Percentiles rank a stretch among this genome's conserved stretches.
phyloP scores from a whole-genome alignment of 768 basidiomycete genomes.

The Podaxis mareebaensis region DNA sequence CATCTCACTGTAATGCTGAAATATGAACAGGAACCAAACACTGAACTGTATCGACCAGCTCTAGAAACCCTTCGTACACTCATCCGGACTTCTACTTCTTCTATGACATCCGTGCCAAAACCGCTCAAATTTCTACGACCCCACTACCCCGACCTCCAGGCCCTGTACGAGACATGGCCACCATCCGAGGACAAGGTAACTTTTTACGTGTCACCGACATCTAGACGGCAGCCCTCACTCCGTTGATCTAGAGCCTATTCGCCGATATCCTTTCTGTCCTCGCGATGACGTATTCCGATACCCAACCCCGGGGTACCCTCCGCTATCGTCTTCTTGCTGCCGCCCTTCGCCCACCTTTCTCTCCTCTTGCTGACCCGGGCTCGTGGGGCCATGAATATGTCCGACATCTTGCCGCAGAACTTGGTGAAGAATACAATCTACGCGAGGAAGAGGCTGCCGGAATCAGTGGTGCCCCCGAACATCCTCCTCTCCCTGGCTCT shows the following conservation, averaged over 20 bases:
- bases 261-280: constrained; percentile 97
- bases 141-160: constrained; percentile 85
- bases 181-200: constrained; percentile 75
- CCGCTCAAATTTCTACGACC: constrained; percentile 97
- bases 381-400: constrained; percentile 99
- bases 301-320: constrained; percentile 93
- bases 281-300: constrained; percentile 99
- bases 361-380: constrained; percentile 85
- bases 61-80: constrained; percentile 92
- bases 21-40: constrained; percentile 76
- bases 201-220: not conserved
- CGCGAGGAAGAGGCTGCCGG: constrained; percentile 53
- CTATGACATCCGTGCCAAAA: constrained; percentile 99
- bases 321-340: constrained; percentile 87
- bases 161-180: constrained; percentile 80
- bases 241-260: constrained; percentile 71
- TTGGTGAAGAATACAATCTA: constrained; percentile 86
- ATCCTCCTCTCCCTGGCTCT: constrained; percentile 50
- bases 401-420: constrained; percentile 92
- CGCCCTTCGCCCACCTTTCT: constrained; percentile 61
- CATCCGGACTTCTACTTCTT: constrained; percentile 95
- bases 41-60: constrained; percentile 81
- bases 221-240: constrained; percentile 17
- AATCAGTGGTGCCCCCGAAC: constrained; percentile 25
- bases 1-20: constrained; percentile 21